Percentiles rank a stretch among this genome's conserved stretches.
phyloP scores from a whole-genome alignment of 1,139 yeast species.

The Meyerozyma guilliermondii region DNA sequence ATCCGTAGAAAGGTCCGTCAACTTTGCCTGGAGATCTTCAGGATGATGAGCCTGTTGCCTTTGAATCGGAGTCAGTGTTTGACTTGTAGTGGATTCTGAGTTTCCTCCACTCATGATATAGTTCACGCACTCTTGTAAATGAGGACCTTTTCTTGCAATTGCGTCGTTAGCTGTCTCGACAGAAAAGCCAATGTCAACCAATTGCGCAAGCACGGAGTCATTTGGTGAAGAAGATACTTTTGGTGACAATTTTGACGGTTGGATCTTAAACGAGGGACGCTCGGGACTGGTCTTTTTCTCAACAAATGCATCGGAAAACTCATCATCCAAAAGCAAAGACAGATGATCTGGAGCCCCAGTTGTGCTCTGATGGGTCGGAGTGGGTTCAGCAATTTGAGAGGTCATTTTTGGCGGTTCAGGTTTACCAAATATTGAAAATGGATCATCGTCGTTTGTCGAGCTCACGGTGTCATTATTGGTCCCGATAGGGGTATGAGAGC shows the following conservation, averaged over 20 bases:
- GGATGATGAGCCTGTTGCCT: constrained; percentile 5
- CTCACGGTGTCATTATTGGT: constrained; percentile 5
- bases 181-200: constrained; percentile 77
- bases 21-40: constrained; percentile 35
- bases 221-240: constrained; percentile 8
- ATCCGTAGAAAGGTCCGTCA: constrained; percentile 60
- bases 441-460: constrained; percentile 10
- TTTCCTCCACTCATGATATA: constrained; percentile 46
- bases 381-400: not conserved
- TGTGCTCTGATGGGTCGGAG: not conserved
- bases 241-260: constrained; percentile 4
- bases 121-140: constrained; percentile 64
- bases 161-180: constrained; percentile 60
- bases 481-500: constrained; percentile 2
- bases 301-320: constrained; percentile 35
- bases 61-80: not conserved
- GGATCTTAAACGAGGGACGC: not conserved
- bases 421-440: constrained; percentile 16
- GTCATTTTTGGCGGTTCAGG: constrained; percentile 1
- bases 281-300: constrained; percentile 8
- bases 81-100: constrained; percentile 12
- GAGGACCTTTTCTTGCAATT: constrained; percentile 49
- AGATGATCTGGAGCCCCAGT: not conserved
- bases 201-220: constrained; percentile 62
- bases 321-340: constrained; percentile 28